Conservation (phyloP, 345 rosid genomes). For the Corchorus capsularis region DNA sequence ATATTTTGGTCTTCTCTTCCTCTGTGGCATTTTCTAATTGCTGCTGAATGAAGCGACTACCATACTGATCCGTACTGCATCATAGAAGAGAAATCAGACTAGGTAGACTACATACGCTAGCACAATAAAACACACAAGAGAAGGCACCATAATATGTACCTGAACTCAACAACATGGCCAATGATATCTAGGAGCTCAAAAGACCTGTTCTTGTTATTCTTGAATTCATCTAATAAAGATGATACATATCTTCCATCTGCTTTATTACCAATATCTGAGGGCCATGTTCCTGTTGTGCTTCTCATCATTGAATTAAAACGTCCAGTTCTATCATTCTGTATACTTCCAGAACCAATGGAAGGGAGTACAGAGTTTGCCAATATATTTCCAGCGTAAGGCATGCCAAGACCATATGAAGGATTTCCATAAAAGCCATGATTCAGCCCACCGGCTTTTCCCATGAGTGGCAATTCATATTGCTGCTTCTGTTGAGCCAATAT, state of each 20-base stretch:
- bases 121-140: constrained; percentile 17
- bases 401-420: constrained; percentile 52
- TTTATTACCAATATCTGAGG: constrained; percentile 52
- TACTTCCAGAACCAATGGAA: constrained; percentile 56
- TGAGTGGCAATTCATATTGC: constrained; percentile 45
- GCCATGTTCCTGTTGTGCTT: constrained; percentile 62
- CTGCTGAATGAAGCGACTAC: constrained; percentile 99
- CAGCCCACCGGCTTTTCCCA: constrained; percentile 52
- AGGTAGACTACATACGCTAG: constrained; percentile 12
- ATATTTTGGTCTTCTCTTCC: constrained; percentile 79
- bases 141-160: constrained; percentile 41
- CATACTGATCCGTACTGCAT: constrained; percentile 92
- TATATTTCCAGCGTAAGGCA: constrained; percentile 49
- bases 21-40: constrained; percentile 76
- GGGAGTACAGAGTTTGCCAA: constrained; percentile 52
- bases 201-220: constrained; percentile 73
- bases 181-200: constrained; percentile 74
- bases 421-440: constrained; percentile 51
- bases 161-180: constrained; percentile 86
- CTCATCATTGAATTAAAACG: constrained; percentile 60
- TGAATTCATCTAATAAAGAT: constrained; percentile 81
- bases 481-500: constrained; percentile 73
- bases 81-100: constrained; percentile 18
- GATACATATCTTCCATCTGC: constrained; percentile 48
- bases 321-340: constrained; percentile 52